Conservation (phyloP, 129 eudicot genomes). For the Sambucus nigra region DNA sequence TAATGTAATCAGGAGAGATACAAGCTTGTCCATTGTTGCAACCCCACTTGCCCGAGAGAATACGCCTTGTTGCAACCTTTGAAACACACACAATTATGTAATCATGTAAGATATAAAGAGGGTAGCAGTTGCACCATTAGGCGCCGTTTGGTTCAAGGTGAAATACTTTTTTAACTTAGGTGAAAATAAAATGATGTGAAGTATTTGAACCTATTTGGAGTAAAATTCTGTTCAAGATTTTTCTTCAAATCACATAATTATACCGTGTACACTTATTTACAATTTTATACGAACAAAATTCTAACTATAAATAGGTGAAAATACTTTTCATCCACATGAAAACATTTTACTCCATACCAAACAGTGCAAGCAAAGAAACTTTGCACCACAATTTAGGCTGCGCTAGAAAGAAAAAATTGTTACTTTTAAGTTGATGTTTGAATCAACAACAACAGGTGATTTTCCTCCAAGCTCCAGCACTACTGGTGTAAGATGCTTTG, state of each 20-base stretch:
- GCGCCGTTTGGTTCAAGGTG: too few species aligned
- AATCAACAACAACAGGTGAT: slow-evolving; percentile 75
- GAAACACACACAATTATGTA: slow-evolving; percentile 9
- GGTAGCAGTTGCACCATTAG: background rate
- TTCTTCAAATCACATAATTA: too few species aligned
- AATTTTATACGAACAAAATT: too few species aligned
- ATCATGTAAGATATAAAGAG: slow-evolving; percentile 2
- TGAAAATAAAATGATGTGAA: too few species aligned
- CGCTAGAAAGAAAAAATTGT: slow-evolving; percentile 7
- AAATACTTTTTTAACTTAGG: too few species aligned
- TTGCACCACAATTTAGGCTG: background rate
- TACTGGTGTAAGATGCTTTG: slow-evolving; percentile 89
- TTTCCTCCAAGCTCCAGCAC: slow-evolving; percentile 95
- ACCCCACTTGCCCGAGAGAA: slow-evolving; percentile 17
- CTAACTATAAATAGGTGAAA: too few species aligned
- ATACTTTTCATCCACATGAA: too few species aligned
- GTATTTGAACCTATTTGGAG: too few species aligned
- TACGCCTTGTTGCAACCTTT: slow-evolving; percentile 44
- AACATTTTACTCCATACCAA: too few species aligned
- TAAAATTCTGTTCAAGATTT: too few species aligned
- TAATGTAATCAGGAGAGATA: slow-evolving; percentile 11
- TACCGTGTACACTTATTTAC: too few species aligned
- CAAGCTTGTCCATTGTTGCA: slow-evolving; percentile 25
- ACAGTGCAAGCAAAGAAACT: background rate
- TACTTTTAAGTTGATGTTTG: slow-evolving; percentile 56